phyloP scores from a whole-genome alignment of 306 rosid species.

The Amphicarpaea edgeworthii region DNA sequence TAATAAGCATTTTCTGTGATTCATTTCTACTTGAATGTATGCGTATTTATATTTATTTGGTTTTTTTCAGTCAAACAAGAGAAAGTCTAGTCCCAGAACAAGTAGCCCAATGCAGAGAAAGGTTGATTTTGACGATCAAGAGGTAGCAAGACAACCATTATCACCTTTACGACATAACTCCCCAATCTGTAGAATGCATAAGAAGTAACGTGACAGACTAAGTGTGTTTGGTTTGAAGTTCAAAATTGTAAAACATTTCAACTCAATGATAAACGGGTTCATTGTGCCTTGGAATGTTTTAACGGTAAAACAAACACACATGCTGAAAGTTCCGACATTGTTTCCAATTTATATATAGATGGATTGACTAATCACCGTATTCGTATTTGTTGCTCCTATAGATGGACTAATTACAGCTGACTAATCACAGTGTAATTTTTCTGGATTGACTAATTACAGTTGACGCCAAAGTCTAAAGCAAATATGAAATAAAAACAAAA shows the following conservation, averaged over 20 bases:
- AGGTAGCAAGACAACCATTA: slow-evolving; percentile 67
- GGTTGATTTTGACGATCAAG: slow-evolving; percentile 66
- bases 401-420: too few relatives aligned
- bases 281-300: neutral
- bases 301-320: neutral
- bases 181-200: slow-evolving; percentile 66
- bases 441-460: too few relatives aligned
- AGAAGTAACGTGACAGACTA: slow-evolving; percentile 47
- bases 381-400: slow-evolving; percentile 38
- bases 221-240: neutral
- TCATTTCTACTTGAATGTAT: neutral
- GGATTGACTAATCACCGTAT: neutral
- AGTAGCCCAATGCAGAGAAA: slow-evolving; percentile 68
- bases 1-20: slow-evolving; percentile 16
- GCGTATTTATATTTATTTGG: slow-evolving; percentile 17
- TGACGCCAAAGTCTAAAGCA: too few relatives aligned
- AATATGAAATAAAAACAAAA: too few relatives aligned
- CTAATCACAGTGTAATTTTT: too few relatives aligned
- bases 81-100: slow-evolving; percentile 67
- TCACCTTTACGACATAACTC: slow-evolving; percentile 83
- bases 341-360: slow-evolving; percentile 30
- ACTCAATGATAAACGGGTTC: neutral
- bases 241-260: neutral
- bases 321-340: neutral
- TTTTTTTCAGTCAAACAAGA: slow-evolving; percentile 82